A percentile compares a stretch with the other conserved stretches of the same genome.
Conservation (phyloP, 768 basidiomycete genomes). For the Leucosporidium yakuticum region DNA sequence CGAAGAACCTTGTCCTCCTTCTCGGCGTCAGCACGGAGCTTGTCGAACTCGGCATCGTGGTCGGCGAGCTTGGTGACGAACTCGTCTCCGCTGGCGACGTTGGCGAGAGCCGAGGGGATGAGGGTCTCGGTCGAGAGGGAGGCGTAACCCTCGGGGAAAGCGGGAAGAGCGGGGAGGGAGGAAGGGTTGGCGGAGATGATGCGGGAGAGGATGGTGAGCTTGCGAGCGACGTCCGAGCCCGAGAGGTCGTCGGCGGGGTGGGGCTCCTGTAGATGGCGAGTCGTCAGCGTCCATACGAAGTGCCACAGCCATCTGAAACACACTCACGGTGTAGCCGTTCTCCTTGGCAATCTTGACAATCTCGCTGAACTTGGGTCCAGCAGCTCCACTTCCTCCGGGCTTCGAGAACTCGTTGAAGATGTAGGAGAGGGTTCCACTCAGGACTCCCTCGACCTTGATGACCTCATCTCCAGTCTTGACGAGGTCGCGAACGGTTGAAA, state of each 20-base stretch:
- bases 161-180: constrained; percentile 39
- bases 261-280: constrained; percentile 62
- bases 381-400: constrained; percentile 44
- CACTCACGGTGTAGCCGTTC: constrained; percentile 85
- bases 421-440: constrained; percentile 95
- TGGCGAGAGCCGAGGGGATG: constrained; percentile 68
- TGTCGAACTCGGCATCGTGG: constrained; percentile 71
- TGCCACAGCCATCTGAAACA: too few species aligned
- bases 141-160: constrained; percentile 67
- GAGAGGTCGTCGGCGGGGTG: constrained; percentile 95
- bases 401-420: constrained; percentile 94
- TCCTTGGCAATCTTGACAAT: constrained; percentile 82
- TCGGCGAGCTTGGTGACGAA: constrained; percentile 74
- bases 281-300: too few species aligned
- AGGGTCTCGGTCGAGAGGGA: constrained; percentile 79
- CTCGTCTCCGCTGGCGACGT: constrained; percentile 65
- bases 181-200: constrained; percentile 44
- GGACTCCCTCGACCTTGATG: constrained; percentile 89
- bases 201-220: constrained; percentile 89
- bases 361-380: constrained; percentile 62
- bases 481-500: constrained; percentile 85
- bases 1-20: constrained; percentile 76
- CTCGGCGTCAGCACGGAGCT: constrained; percentile 69
- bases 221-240: constrained; percentile 93
- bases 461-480: constrained; percentile 89